Evolutionary conservation across 1,284 basidiomycete species (phyloP).

Genomic region (Irpex sp.): DNA sequence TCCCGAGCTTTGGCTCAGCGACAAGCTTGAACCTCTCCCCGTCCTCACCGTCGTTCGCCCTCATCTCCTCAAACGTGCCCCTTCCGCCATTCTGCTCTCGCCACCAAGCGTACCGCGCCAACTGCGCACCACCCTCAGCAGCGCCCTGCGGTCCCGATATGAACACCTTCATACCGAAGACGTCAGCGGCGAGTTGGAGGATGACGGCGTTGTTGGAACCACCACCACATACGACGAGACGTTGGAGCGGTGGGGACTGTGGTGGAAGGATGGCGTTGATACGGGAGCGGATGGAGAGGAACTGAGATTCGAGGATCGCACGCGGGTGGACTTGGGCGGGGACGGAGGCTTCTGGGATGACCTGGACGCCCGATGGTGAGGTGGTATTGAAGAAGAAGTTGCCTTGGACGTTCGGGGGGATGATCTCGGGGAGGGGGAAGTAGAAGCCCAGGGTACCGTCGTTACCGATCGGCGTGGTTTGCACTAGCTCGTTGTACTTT

Average conservation of each 20-base stretch:
- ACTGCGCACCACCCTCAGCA: slow-evolving; percentile 62
- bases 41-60: slow-evolving; percentile 35
- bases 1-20: slow-evolving; percentile 44
- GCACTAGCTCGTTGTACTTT: slow-evolving; percentile 66
- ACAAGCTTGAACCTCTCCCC: slow-evolving; percentile 50
- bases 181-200: slow-evolving; percentile 71
- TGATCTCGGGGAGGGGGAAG: slow-evolving; percentile 82
- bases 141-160: slow-evolving; percentile 65
- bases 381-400: slow-evolving; percentile 50
- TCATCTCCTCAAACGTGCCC: slow-evolving; percentile 65
- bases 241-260: slow-evolving; percentile 50
- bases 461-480: slow-evolving; percentile 53
- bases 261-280: slow-evolving; percentile 62
- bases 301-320: slow-evolving; percentile 84
- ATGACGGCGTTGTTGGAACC: slow-evolving; percentile 74
- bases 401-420: slow-evolving; percentile 68
- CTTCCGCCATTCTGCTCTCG: slow-evolving; percentile 34
- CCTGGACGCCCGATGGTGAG: slow-evolving; percentile 17
- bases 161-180: slow-evolving; percentile 71
- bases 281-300: slow-evolving; percentile 72
- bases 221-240: slow-evolving; percentile 78
- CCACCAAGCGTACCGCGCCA: slow-evolving; percentile 72
- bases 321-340: slow-evolving; percentile 57
- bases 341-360: slow-evolving; percentile 34
- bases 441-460: slow-evolving; percentile 61